phyloP scores from a whole-genome alignment of 192 early-diverging fungal genomes.

The Backusella sp. region DNA sequence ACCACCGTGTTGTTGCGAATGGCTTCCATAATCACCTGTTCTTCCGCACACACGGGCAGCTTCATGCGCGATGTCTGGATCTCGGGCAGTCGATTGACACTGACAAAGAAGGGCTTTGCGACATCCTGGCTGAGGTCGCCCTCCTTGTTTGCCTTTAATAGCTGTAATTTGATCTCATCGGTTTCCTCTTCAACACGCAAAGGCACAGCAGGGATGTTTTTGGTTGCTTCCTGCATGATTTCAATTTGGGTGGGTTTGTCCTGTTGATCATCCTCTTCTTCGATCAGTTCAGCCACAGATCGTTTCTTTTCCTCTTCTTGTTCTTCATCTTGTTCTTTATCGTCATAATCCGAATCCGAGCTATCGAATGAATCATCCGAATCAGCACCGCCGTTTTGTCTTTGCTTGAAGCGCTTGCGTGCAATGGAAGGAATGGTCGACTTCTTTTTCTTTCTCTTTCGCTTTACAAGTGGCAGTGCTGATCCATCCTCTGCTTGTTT shows the following conservation, averaged over 20 bases:
- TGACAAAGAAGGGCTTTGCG: slow-evolving; percentile 63
- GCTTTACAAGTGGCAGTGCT: slow-evolving; percentile 39
- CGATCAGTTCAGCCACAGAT: slow-evolving; percentile 41
- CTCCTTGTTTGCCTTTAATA: slow-evolving; percentile 33
- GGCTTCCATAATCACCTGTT: slow-evolving; percentile 98
- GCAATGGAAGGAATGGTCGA: slow-evolving; percentile 38
- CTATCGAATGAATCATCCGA: slow-evolving; percentile 71
- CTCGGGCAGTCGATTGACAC: slow-evolving; percentile 69
- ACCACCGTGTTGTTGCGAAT: slow-evolving; percentile 83
- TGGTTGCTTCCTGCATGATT: slow-evolving; percentile 29
- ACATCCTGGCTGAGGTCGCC: slow-evolving; percentile 34
- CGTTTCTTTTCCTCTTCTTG: slow-evolving; percentile 34
- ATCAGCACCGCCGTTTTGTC: slow-evolving; percentile 23
- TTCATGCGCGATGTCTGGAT: slow-evolving; percentile 75
- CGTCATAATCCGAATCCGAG: slow-evolving; percentile 63
- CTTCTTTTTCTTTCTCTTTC: slow-evolving; percentile 52
- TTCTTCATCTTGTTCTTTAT: neutral
- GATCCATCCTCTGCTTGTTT: slow-evolving; percentile 40
- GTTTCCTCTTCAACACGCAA: slow-evolving; percentile 26
- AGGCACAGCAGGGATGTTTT: slow-evolving; percentile 20
- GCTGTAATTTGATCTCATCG: slow-evolving; percentile 33
- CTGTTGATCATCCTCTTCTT: slow-evolving; percentile 22
- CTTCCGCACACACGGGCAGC: slow-evolving; percentile 91
- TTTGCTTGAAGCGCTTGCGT: slow-evolving; percentile 29
- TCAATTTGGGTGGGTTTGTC: slow-evolving; percentile 32